A percentile compares a stretch with the other conserved stretches of the same genome.
phyloP scores from a whole-genome alignment of 371 early-diverging fungal genomes.

The Smittium mucronatum region DNA sequence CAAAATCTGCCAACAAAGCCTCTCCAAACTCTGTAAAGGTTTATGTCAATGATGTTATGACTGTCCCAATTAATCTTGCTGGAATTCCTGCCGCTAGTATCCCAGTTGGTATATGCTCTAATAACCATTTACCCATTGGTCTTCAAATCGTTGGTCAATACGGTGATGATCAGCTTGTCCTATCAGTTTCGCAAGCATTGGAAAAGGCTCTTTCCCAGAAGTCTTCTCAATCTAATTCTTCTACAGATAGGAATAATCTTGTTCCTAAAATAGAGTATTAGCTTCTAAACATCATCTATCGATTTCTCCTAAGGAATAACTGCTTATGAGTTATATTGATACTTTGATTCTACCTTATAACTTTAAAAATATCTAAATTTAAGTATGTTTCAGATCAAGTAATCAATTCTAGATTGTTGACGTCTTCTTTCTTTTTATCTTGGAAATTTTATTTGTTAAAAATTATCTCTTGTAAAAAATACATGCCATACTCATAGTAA shows the following conservation, averaged over 20 bases:
- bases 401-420: too few relatives aligned
- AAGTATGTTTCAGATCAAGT: too few relatives aligned
- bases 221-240: background rate
- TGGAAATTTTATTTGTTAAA: too few relatives aligned
- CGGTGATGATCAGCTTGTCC: conserved; percentile 49
- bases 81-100: conserved; percentile 43
- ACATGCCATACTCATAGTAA: too few relatives aligned
- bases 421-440: too few relatives aligned
- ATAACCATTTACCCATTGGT: conserved; percentile 51
- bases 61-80: conserved; percentile 75
- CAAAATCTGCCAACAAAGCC: conserved; percentile 10
- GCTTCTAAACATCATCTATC: too few relatives aligned
- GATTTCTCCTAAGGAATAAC: too few relatives aligned
- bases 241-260: background rate
- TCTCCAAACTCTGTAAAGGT: conserved; percentile 12
- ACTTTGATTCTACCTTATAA: too few relatives aligned
- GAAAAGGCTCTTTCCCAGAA: background rate
- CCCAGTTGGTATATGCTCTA: conserved; percentile 29
- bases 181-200: conserved; percentile 14
- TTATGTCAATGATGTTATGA: conserved; percentile 79
- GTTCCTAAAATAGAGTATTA: conserved; percentile 1
- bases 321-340: too few relatives aligned
- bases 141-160: conserved; percentile 71
- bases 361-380: too few relatives aligned
- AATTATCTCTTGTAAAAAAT: too few relatives aligned